Conservation (phyloP, 2,329 filamentous ascomycete genomes). For the Aspergillus texensis region DNA sequence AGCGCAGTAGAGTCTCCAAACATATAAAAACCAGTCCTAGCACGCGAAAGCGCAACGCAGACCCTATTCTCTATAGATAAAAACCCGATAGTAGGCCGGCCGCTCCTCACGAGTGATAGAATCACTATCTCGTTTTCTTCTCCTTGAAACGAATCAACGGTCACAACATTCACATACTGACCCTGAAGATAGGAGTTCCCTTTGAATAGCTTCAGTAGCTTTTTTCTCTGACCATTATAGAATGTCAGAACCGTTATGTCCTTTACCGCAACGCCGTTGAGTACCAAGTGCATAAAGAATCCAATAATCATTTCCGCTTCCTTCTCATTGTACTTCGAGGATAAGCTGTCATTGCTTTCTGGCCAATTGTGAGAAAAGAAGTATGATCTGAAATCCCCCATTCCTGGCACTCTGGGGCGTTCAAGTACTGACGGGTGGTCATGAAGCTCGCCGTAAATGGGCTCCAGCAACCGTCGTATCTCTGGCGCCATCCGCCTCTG, state of each 20-base stretch:
- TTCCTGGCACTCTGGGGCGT: constrained; percentile 60
- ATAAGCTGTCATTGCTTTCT: constrained; percentile 65
- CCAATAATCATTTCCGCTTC: constrained; percentile 78
- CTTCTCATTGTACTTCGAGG: constrained; percentile 67
- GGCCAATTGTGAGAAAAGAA: constrained; percentile 68
- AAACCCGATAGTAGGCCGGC: constrained; percentile 68
- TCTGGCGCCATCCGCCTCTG: constrained; percentile 76
- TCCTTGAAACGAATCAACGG: constrained; percentile 87
- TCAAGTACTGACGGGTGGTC: constrained; percentile 62
- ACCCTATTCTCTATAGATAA: constrained; percentile 66
- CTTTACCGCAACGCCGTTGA: constrained; percentile 62
- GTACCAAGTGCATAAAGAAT: constrained; percentile 71
- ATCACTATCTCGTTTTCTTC: constrained; percentile 86
- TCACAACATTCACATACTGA: constrained; percentile 65
- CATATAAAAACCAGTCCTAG: constrained; percentile 77
- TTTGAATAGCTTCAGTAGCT: constrained; percentile 55
- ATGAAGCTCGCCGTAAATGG: constrained; percentile 62
- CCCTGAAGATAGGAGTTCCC: constrained; percentile 48
- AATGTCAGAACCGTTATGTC: constrained; percentile 83
- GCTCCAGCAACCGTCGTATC: constrained; percentile 61
- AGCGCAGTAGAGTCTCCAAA: constrained; percentile 73
- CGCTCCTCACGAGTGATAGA: constrained; percentile 78
- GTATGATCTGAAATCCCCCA: constrained; percentile 62
- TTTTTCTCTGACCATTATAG: constrained; percentile 80
- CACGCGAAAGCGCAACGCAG: constrained; percentile 68